phyloP scores from a whole-genome alignment of 148 eudicot species.

The Chenopodium suecicum region DNA sequence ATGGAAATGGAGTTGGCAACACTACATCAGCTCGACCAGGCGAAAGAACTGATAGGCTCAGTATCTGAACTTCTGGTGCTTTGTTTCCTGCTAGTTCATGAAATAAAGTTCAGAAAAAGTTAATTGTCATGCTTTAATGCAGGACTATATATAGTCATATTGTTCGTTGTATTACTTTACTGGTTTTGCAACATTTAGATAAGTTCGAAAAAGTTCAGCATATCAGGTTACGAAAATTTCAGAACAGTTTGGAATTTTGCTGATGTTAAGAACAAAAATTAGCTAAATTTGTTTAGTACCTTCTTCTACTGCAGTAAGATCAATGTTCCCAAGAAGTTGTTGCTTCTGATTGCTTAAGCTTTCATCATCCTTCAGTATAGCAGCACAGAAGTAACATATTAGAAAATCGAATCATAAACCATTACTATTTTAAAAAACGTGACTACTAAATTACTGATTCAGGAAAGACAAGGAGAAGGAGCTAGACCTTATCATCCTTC shows the following conservation, averaged over 20 bases:
- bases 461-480: not conserved
- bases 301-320: not conserved
- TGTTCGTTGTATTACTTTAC: not conserved
- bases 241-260: not conserved
- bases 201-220: not conserved
- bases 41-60: conserved; percentile 32
- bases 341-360: conserved; percentile 23
- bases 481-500: conserved; percentile 23
- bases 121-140: not conserved
- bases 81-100: conserved; percentile 15
- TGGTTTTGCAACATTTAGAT: too few relatives aligned
- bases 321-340: conserved; percentile 21
- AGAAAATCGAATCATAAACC: not conserved
- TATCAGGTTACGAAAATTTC: not conserved
- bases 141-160: not conserved
- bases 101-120: not conserved
- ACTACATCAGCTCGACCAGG: conserved; percentile 37
- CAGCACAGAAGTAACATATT: conserved; percentile 1
- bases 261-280: not conserved
- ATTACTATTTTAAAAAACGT: not conserved
- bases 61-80: conserved; percentile 31
- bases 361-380: conserved; percentile 28
- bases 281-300: conserved; percentile 17
- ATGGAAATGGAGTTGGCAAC: conserved; percentile 31
- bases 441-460: not conserved